Conservation (phyloP, 2,329 filamentous ascomycete genomes). For the Curvularia sp. region DNA sequence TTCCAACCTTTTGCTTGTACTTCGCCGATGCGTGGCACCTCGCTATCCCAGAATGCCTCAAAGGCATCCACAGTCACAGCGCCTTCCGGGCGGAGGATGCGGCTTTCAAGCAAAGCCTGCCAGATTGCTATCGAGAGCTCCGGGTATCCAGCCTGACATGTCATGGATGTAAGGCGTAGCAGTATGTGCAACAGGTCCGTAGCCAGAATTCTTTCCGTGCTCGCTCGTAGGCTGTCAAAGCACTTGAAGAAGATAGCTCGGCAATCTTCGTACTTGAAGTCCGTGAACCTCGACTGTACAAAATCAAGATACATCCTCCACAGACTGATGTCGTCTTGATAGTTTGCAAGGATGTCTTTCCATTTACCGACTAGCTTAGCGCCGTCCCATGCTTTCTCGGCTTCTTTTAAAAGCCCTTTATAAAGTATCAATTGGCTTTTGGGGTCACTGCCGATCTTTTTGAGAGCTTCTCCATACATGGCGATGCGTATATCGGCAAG, state of each 20-base stretch:
- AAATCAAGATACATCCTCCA: slow-evolving; percentile 79
- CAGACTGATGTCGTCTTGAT: slow-evolving; percentile 66
- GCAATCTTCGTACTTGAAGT: slow-evolving; percentile 72
- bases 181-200: slow-evolving; percentile 68
- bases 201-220: slow-evolving; percentile 7
- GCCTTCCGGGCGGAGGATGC: slow-evolving; percentile 69
- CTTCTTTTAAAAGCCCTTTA: slow-evolving; percentile 75
- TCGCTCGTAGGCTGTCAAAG: slow-evolving; percentile 51
- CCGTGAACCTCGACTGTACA: slow-evolving; percentile 69
- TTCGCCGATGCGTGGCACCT: slow-evolving; percentile 80
- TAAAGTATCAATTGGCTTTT: slow-evolving; percentile 66
- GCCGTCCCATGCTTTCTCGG: slow-evolving; percentile 73
- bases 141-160: slow-evolving; percentile 77
- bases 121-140: slow-evolving; percentile 81
- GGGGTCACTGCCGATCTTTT: slow-evolving; percentile 57
- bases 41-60: slow-evolving; percentile 84
- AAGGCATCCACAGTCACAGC: slow-evolving; percentile 53
- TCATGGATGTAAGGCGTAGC: slow-evolving; percentile 74
- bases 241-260: slow-evolving; percentile 67
- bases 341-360: slow-evolving; percentile 64
- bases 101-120: slow-evolving; percentile 81
- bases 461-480: slow-evolving; percentile 78
- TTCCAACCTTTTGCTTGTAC: slow-evolving; percentile 73
- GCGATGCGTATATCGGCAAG: slow-evolving; percentile 81
- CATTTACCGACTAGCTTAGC: slow-evolving; percentile 69